Percentiles rank a stretch among this genome's conserved stretches.
phyloP scores from a whole-genome alignment of 2,329 filamentous ascomycete genomes.

The Xylaria digitata region DNA sequence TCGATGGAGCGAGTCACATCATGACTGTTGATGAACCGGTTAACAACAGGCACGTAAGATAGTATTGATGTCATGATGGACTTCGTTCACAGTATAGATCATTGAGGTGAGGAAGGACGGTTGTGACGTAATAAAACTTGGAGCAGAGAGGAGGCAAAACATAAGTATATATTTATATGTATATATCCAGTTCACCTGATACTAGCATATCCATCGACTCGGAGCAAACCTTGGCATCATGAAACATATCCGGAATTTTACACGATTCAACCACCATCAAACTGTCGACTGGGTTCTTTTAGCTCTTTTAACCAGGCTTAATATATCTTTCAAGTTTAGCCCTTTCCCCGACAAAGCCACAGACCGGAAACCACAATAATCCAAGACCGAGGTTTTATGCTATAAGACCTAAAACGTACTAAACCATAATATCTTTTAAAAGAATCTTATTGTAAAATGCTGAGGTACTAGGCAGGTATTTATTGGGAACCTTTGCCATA shows the following conservation, averaged over 20 bases:
- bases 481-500: not conserved
- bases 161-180: slow-evolving; percentile 4
- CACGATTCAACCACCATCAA: not conserved
- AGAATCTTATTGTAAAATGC: not conserved
- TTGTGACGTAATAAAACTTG: slow-evolving; percentile 25
- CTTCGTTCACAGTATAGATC: not conserved
- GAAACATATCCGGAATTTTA: not conserved
- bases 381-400: too few relatives aligned
- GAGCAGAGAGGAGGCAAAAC: slow-evolving; percentile 13
- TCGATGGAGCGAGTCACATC: slow-evolving; percentile 56
- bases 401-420: not conserved
- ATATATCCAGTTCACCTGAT: slow-evolving; percentile 1
- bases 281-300: not conserved
- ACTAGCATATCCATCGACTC: slow-evolving; percentile 6
- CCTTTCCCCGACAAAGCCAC: not conserved
- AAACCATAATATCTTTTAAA: slow-evolving; percentile 9
- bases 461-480: not conserved
- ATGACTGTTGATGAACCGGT: slow-evolving; percentile 51
- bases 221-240: not conserved
- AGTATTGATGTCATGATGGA: slow-evolving; percentile 54
- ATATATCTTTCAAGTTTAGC: not conserved
- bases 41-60: slow-evolving; percentile 57
- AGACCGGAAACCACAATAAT: too few relatives aligned
- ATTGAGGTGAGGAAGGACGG: slow-evolving; percentile 6
- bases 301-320: not conserved